Evolutionary conservation across 225 moss, liverwort and hornwort genomes (phyloP), one percentile per base, ranked within the genome.

Genomic region (Straminergon stramineum): DNA sequence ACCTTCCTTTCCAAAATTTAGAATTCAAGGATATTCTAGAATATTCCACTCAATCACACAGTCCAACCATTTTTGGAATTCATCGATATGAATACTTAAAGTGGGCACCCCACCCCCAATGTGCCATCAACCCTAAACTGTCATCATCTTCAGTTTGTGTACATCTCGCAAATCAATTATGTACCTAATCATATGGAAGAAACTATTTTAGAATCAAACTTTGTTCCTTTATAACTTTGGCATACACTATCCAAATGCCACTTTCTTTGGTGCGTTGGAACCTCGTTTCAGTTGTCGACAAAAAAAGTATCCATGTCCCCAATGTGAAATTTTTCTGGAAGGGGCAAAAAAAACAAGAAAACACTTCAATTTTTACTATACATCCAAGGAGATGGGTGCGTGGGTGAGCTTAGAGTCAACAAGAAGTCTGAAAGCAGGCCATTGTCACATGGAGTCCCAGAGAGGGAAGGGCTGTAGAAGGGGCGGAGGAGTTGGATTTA

Each of bases 181-280:
- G 9, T 26, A 71, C 3, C 5, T 27, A 48, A 48, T 48, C 10
- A 5, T 8, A 2, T 12, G 13, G 7, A 19, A 75, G 32, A 75
- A 32, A 32, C 1, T 20, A 0, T 12, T 75, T 19, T 5, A 7
- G 3, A 28, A 17, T 0, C 4, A 17, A 41, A 41, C 5, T 32
- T 52, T 30, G 0, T 3, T 76, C 5, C 11, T 52, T 76, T 1
- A 0, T 32, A 52, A 52, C 21, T 76, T 76, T 32, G 7, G 13
- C 13, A 34, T 8, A 34, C 0, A 1, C 0, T 21, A 34, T 34
- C 52, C 13, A 21, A 52, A 20, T 76, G 5, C 22, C 2, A 0
- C 5, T 2, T 20, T 76, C 5, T 32, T 52, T 52, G 5, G 8
- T 76, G 8, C 2, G 1, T 32, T 32, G 3, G 20, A 52, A 1